Base-by-base conservation (phyloP, 2,329 filamentous ascomycete genomes). In the Ramularia endophylla region DNA sequence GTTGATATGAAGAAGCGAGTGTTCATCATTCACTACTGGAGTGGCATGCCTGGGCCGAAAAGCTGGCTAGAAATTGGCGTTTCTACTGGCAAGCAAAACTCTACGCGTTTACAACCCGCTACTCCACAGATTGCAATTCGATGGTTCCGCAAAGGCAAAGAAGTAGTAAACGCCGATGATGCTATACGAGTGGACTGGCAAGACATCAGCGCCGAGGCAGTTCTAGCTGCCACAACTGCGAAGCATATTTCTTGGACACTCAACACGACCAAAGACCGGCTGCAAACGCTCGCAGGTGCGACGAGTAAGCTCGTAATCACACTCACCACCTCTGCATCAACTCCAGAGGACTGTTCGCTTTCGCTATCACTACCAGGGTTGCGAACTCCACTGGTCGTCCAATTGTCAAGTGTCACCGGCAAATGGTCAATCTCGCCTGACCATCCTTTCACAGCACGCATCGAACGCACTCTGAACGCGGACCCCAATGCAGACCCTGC, bases 1-100 rank as follows among this genome's bases (percentile, higher is more conserved):
- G 75, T 94, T 12, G 87, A 95, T 59, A 73, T 81, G 19, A 72
- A 95, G 27, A 85, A 92, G 60, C 78, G 92, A 46, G 83, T 83
- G 19, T 69, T 98, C 43, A 80, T 88, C 8, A 77, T 98, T 25
- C 89, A 95, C 57, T 98, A 98, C 65, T 98, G 92, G 92, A 72
- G 77, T 12, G 75, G 77, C 37, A 78, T 81, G 54, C 73, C 75
- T 42, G 78, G 78, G 1, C 72, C 77, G 12, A 95, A 94, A 68
- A 94, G 81, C 61, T 98, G 92, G 90, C 72, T 98, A 35, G 82
- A 97, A 50, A 72, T 98, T 37, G 89, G 88, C 8, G 77, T 95
- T 27, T 75, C 80, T 44, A 88, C 81, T 57, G 82, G 82, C 22
- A 69, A 59, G 46, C 48, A 56, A 8, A 34, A 46, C 12, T 20